Evolutionary conservation across 1,284 basidiomycete genomes (phyloP).

Genomic region (Fistulinella cinereoalba): DNA sequence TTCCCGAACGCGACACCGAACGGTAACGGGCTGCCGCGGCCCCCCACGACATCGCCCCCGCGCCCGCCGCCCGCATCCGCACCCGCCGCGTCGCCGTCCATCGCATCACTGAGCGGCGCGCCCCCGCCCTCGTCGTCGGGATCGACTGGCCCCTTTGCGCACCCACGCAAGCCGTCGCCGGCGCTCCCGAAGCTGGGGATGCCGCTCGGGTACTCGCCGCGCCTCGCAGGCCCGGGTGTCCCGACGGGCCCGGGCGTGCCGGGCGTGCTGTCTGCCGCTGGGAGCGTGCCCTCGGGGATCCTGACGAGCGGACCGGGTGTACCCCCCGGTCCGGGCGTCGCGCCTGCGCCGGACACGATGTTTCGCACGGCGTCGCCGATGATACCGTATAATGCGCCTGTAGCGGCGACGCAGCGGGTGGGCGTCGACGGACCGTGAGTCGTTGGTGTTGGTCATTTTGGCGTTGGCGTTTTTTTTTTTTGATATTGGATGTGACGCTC

Average conservation of each 20-base stretch:
- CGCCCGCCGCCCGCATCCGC: conserved; percentile 17
- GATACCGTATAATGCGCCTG: conserved; percentile 18
- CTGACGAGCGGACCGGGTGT: conserved; percentile 30
- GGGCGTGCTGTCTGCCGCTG: conserved; percentile 21
- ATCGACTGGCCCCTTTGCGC: conserved; percentile 23
- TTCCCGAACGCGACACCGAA: conserved; percentile 23
- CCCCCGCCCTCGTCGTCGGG: conserved; percentile 17
- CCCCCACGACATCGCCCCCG: conserved; percentile 31
- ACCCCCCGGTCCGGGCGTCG: conserved; percentile 30
- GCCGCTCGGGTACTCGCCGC: conserved; percentile 29
- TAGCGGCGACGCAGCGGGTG: conserved; percentile 20
- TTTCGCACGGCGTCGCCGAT: conserved; percentile 28
- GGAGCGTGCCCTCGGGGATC: conserved; percentile 24
- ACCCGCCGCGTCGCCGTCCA: conserved; percentile 14
- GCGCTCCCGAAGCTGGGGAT: conserved; percentile 30
- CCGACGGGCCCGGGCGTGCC: conserved; percentile 28
- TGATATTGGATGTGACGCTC: conserved; percentile 3
- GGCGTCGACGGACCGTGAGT: conserved; percentile 19
- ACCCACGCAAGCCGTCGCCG: conserved; percentile 26
- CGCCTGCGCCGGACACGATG: conserved; percentile 15
- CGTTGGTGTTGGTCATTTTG: neutral
- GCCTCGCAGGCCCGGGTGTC: conserved; percentile 30
- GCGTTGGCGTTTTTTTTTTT: neutral
- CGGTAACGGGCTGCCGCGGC: conserved; percentile 24
- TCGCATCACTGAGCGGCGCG: conserved; percentile 9